phyloP scores from a whole-genome alignment of 1,284 basidiomycete genomes.

The Malassezia nana region DNA sequence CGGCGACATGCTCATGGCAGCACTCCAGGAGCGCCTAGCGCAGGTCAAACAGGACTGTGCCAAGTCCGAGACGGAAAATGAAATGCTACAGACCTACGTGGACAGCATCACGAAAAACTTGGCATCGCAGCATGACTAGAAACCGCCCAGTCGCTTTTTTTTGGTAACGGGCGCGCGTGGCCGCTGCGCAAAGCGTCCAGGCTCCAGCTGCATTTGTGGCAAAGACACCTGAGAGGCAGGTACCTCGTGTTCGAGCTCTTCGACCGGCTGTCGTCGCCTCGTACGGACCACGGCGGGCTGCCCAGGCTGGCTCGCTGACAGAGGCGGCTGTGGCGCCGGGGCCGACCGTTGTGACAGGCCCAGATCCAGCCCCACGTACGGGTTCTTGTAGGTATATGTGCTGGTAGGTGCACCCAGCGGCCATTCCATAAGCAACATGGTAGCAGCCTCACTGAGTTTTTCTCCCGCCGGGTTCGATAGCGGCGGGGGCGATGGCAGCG shows the following conservation, averaged over 20 bases:
- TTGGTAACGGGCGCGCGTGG: background rate
- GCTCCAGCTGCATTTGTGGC: constrained; percentile 11
- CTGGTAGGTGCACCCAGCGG: background rate
- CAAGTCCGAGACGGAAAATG: constrained; percentile 45
- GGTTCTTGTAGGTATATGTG: constrained; percentile 3
- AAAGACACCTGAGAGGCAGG: background rate
- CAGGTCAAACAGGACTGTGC: constrained; percentile 40
- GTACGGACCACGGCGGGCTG: background rate
- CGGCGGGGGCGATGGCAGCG: background rate
- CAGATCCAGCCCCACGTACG: constrained; percentile 8
- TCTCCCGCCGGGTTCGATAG: background rate
- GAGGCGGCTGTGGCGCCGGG: background rate
- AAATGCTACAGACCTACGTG: constrained; percentile 46
- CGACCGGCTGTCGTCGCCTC: background rate
- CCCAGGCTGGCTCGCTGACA: constrained; percentile 1
- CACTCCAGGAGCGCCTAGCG: constrained; percentile 30
- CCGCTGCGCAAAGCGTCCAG: constrained; percentile 12
- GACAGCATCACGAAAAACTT: constrained; percentile 47
- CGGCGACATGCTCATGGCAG: constrained; percentile 10
- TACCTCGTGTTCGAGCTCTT: background rate
- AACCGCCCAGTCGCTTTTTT: constrained; percentile 15
- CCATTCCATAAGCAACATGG: constrained; percentile 14
- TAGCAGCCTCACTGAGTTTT: constrained; percentile 4
- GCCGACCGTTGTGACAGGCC: background rate
- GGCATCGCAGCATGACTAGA: constrained; percentile 28